phyloP scores from a whole-genome alignment of 1,284 basidiomycete genomes.

The Puccinia triticina region DNA sequence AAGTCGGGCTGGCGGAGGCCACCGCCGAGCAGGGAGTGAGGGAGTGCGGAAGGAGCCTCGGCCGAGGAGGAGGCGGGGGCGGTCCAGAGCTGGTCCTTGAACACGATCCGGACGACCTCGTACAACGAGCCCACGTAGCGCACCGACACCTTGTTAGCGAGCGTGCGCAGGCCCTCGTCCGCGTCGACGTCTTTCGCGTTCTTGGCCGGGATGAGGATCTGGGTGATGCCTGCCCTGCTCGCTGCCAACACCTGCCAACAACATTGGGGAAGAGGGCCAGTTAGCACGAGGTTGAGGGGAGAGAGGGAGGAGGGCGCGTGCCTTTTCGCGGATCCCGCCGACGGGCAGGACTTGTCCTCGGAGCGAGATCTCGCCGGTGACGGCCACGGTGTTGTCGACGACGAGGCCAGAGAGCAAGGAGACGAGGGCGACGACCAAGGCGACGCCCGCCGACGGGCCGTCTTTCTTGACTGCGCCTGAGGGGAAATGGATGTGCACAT shows the following conservation, averaged over 20 bases:
- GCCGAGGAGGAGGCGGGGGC: no score
- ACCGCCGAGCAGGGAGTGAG: no score
- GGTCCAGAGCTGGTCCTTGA: conserved; percentile 13
- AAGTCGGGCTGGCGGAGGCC: no score
- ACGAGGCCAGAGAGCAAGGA: conserved; percentile 76
- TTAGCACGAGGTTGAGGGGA: not conserved
- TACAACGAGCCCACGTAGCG: conserved; percentile 30
- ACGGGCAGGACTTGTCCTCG: conserved; percentile 70
- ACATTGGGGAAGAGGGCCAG: not conserved
- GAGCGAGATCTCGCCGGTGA: conserved; percentile 82
- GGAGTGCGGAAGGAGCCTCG: no score
- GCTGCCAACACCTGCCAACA: conserved; percentile 70
- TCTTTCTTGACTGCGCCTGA: conserved; percentile 85
- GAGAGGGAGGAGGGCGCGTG: conserved; percentile 53
- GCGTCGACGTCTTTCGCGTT: conserved; percentile 38
- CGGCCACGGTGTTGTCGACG: conserved; percentile 71
- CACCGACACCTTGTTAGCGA: conserved; percentile 10
- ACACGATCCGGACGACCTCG: conserved; percentile 29
- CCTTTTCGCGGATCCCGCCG: conserved; percentile 80
- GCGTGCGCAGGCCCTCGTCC: not conserved
- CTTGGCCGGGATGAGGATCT: conserved; percentile 71
- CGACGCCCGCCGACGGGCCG: conserved; percentile 83
- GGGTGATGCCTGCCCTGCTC: conserved; percentile 77
- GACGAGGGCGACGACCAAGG: conserved; percentile 82
- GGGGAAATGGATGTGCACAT: conserved; percentile 79